phyloP scores from a whole-genome alignment of 768 basidiomycete species.

The Leccinum rimulosum region DNA sequence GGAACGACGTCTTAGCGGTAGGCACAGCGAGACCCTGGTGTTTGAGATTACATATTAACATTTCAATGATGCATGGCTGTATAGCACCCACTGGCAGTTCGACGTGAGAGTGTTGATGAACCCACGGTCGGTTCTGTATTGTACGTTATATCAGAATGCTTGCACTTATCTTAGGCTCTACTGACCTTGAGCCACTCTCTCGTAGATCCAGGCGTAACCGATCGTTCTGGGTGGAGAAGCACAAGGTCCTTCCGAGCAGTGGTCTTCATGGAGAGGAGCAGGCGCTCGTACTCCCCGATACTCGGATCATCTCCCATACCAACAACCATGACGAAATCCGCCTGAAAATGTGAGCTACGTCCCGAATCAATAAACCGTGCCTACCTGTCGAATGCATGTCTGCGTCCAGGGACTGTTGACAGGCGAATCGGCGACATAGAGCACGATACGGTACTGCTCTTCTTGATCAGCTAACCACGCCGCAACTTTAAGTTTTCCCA shows the following conservation, averaged over 20 bases:
- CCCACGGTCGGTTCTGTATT: conserved; percentile 85
- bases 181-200: conserved; percentile 90
- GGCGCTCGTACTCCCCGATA: conserved; percentile 91
- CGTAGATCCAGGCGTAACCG: conserved; percentile 86
- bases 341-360: conserved; percentile 40
- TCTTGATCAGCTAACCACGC: conserved; percentile 94
- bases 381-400: conserved; percentile 92
- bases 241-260: conserved; percentile 98
- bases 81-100: conserved; percentile 69
- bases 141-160: conserved; percentile 5
- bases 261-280: conserved; percentile 93
- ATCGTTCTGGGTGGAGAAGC: conserved; percentile 87
- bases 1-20: conserved; percentile 54
- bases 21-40: conserved; percentile 70
- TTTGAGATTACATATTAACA: conserved; percentile 6
- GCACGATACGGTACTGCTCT: conserved; percentile 87
- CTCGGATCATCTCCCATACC: conserved; percentile 91
- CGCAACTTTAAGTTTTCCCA: conserved; percentile 95
- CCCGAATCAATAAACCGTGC: conserved; percentile 13
- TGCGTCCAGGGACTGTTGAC: conserved; percentile 97
- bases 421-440: conserved; percentile 95
- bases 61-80: not conserved
- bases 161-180: not conserved
- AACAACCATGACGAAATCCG: conserved; percentile 91
- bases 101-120: conserved; percentile 94